phyloP scores from a whole-genome alignment of 2,329 filamentous ascomycete genomes.

The Bipolaris oryzae region DNA sequence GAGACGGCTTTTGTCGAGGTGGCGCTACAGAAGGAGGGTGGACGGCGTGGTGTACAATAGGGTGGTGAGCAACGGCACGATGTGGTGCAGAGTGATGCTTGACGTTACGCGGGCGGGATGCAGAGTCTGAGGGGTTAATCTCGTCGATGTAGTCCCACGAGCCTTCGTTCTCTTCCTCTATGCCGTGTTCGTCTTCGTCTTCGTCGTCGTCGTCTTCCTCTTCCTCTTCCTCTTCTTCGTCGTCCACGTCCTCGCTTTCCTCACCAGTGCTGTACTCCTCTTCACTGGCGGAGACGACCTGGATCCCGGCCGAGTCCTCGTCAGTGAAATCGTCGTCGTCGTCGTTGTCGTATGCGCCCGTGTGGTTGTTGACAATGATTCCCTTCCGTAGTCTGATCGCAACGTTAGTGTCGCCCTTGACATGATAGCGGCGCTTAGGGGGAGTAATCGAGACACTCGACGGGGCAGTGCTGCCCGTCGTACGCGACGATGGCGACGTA shows the following conservation, averaged over 20 bases:
- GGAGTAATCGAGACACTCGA: slow-evolving; percentile 42
- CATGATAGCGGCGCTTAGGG: slow-evolving; percentile 23
- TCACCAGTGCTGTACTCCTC: slow-evolving; percentile 36
- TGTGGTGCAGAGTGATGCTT: slow-evolving; percentile 32
- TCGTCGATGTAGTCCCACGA: slow-evolving; percentile 47
- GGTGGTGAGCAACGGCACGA: slow-evolving; percentile 26
- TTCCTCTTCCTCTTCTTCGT: slow-evolving; percentile 33
- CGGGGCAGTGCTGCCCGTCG: slow-evolving; percentile 30
- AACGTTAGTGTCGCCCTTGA: slow-evolving; percentile 48
- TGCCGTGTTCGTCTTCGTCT: slow-evolving; percentile 37
- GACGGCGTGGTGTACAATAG: slow-evolving; percentile 36
- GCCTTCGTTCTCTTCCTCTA: slow-evolving; percentile 35
- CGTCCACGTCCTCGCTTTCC: slow-evolving; percentile 37
- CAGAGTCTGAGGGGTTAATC: slow-evolving; percentile 58
- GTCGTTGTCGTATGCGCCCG: slow-evolving; percentile 38
- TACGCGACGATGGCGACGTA: slow-evolving; percentile 33
- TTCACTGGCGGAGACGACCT: slow-evolving; percentile 41
- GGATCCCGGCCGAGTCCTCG: slow-evolving; percentile 43
- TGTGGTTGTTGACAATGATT: slow-evolving; percentile 49
- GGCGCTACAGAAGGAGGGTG: slow-evolving; percentile 40
- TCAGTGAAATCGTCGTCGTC: slow-evolving; percentile 36
- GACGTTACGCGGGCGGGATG: slow-evolving; percentile 48
- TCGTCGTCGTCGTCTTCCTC: slow-evolving; percentile 29
- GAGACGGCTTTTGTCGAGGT: slow-evolving; percentile 47
- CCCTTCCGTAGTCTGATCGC: slow-evolving; percentile 45